A percentile compares a stretch with the other conserved stretches of the same genome.
Conservation (phyloP, 345 rosid species). For the Triadica sebifera region DNA sequence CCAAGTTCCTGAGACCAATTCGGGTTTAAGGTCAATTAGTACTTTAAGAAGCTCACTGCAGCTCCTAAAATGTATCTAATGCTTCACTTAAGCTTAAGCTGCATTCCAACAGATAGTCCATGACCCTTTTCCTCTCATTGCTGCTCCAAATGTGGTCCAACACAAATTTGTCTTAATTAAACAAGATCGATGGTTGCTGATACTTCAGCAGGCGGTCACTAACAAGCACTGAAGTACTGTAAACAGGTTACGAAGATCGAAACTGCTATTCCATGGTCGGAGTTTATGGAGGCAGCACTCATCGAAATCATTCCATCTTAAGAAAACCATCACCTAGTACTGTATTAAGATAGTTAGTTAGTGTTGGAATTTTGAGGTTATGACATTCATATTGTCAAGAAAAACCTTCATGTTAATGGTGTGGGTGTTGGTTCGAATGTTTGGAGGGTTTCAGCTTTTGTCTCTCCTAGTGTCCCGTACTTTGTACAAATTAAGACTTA, state of each 20-base stretch:
- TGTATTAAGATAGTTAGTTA: slow-evolving; percentile 41
- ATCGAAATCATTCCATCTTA: slow-evolving; percentile 29
- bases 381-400: not conserved
- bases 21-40: not conserved
- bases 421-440: slow-evolving; percentile 28
- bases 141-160: slow-evolving; percentile 37
- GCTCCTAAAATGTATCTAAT: slow-evolving; percentile 20
- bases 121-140: slow-evolving; percentile 36
- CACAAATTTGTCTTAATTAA: slow-evolving; percentile 33
- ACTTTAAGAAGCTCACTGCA: slow-evolving; percentile 28
- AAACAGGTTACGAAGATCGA: slow-evolving; percentile 45
- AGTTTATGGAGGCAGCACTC: slow-evolving; percentile 45
- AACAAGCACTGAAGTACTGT: slow-evolving; percentile 14
- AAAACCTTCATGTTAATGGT: not conserved
- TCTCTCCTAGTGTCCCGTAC: slow-evolving; percentile 22
- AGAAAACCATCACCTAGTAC: slow-evolving; percentile 26
- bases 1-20: slow-evolving; percentile 21
- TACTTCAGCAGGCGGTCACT: slow-evolving; percentile 12
- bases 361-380: slow-evolving; percentile 14
- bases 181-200: slow-evolving; percentile 35
- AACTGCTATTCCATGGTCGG: slow-evolving; percentile 54
- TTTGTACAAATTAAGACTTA: slow-evolving; percentile 17
- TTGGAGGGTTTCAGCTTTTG: slow-evolving; percentile 40
- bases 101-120: slow-evolving; percentile 45
- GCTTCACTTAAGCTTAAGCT: slow-evolving; percentile 27